These are phyloP conservation scores for Syncephalastrum contaminatum DNA, from an alignment of 371 early-diverging fungal species.

Conservation along the genomic window DNA sequence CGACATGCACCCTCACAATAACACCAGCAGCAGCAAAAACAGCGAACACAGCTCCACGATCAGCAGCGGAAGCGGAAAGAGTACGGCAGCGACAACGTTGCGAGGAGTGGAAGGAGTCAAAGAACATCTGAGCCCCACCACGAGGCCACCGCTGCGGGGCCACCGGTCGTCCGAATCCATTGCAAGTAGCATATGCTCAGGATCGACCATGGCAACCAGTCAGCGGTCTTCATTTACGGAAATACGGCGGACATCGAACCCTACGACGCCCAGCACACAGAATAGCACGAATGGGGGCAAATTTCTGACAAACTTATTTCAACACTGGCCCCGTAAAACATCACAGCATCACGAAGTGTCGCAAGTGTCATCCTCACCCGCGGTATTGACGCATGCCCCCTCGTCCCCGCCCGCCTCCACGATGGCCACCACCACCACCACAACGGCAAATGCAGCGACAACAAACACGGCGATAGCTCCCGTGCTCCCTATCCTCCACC, in stretches of 20 bases:
- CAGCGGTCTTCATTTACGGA: conserved; percentile 15
- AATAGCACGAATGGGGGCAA: conserved; percentile 2
- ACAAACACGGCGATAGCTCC: conserved; percentile 14
- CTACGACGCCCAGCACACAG: neutral
- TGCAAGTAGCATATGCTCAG: conserved; percentile 13
- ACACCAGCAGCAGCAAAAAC: neutral
- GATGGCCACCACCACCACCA: conserved; percentile 9
- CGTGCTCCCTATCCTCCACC: conserved; percentile 33
- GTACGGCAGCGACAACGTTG: too few relatives aligned
- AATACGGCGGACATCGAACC: conserved; percentile 13
- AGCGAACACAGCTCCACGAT: conserved; percentile 2
- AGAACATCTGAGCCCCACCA: too few relatives aligned
- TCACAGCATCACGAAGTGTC: conserved; percentile 7
- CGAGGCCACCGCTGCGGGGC: conserved; percentile 12
- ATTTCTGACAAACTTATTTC: conserved; percentile 15
- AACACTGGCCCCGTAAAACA: conserved; percentile 15
- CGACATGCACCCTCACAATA: conserved; percentile 9
- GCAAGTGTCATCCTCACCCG: conserved; percentile 2
- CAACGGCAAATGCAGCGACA: too few relatives aligned
- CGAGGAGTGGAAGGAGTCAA: too few relatives aligned
- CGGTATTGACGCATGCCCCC: neutral
- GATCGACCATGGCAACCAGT: conserved; percentile 7
- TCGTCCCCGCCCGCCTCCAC: conserved; percentile 1
- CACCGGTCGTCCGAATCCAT: conserved; percentile 16
- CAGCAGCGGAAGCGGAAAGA: neutral